phyloP scores from a whole-genome alignment of 176 grass and related monocot species.

The Carex pumila region DNA sequence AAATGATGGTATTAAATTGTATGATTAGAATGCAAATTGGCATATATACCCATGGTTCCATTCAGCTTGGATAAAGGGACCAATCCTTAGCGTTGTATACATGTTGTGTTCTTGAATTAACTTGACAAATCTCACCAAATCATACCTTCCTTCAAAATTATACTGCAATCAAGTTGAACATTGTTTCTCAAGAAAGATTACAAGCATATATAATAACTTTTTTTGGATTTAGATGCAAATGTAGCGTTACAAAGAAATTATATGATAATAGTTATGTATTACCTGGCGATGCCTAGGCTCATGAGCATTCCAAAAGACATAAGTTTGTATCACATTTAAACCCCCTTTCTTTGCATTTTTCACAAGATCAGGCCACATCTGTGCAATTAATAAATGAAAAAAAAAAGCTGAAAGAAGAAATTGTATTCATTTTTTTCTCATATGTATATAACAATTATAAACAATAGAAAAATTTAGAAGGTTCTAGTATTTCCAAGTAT shows the following conservation, averaged over 20 bases:
- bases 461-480: not conserved
- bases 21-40: not conserved
- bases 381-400: constrained; percentile 3
- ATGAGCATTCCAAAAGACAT: constrained; percentile 89
- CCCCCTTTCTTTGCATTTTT: constrained; percentile 57
- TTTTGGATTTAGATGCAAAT: not conserved
- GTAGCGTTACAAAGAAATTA: not conserved
- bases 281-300: constrained; percentile 62
- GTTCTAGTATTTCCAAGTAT: too few relatives aligned
- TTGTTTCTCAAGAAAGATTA: not conserved
- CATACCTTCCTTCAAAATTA: constrained; percentile 63
- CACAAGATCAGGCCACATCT: constrained; percentile 90
- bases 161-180: constrained; percentile 30
- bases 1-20: not conserved
- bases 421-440: not conserved
- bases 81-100: constrained; percentile 60
- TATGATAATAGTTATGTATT: not conserved
- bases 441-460: not conserved
- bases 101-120: constrained; percentile 47
- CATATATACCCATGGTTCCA: constrained; percentile 84
- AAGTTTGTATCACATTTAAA: constrained; percentile 69
- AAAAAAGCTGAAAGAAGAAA: too few relatives aligned
- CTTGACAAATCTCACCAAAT: constrained; percentile 71
- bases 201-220: not conserved
- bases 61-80: constrained; percentile 86